These are phyloP conservation scores for Puccinia polysora DNA, from an alignment of 1,284 basidiomycete genomes.

Conservation along the genomic window DNA sequence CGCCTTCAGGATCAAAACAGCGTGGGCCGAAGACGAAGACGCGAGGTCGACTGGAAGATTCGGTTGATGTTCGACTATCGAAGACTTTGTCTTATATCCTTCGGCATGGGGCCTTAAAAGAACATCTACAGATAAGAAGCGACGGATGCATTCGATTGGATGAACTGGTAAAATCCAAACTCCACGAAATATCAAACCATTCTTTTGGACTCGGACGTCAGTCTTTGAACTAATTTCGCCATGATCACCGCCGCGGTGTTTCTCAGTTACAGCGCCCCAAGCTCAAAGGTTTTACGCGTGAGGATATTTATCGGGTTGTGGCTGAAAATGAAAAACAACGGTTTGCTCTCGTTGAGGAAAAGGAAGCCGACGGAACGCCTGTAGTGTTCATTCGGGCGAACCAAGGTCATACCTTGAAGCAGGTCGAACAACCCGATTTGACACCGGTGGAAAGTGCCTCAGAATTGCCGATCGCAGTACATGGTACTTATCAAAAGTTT, in stretches of 20 bases:
- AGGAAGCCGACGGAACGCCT: conserved; percentile 49
- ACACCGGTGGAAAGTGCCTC: conserved; percentile 61
- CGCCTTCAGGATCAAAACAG: no score
- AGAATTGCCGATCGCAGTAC: conserved; percentile 70
- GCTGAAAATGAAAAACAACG: conserved; percentile 70
- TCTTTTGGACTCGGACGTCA: no score
- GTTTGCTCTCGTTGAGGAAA: conserved; percentile 54
- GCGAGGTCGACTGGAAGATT: conserved; percentile 53
- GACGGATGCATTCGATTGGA: conserved; percentile 74
- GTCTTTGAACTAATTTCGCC: conserved; percentile 3
- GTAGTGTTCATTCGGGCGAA: conserved; percentile 84
- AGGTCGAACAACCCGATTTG: conserved; percentile 67
- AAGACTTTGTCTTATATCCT: conserved; percentile 79
- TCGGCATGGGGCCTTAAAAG: conserved; percentile 72
- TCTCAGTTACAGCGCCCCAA: conserved; percentile 60
- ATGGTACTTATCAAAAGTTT: conserved; percentile 66
- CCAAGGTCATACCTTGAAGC: conserved; percentile 81
- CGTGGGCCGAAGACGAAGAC: no score
- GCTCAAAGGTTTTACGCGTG: conserved; percentile 60
- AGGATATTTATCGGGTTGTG: conserved; percentile 67
- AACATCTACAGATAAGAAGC: conserved; percentile 66
- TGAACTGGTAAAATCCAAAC: no score
- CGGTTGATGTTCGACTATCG: conserved; percentile 59
- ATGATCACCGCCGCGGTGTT: no score
- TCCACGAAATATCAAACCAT: conserved; percentile 54